Conservation (phyloP, 352 stramenopile genomes). For the Globisporangium cylindrosporum region DNA sequence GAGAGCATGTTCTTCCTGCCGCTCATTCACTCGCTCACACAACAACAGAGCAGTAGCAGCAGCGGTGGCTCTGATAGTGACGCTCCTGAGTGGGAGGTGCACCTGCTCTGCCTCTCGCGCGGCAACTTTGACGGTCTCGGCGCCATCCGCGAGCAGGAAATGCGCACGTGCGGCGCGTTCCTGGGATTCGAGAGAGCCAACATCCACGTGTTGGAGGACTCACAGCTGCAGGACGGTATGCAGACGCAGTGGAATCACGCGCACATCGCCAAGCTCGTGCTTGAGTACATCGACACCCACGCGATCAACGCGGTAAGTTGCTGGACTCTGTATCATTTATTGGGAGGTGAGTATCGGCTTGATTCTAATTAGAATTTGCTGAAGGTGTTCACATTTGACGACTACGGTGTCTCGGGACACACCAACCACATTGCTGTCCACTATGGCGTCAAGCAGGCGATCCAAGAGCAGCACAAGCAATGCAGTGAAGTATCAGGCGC, state of each 20-base stretch:
- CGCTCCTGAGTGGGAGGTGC: slow-evolving; percentile 43
- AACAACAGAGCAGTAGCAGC: slow-evolving; percentile 15
- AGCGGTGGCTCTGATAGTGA: not conserved
- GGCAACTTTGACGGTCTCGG: slow-evolving; percentile 93
- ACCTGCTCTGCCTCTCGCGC: slow-evolving; percentile 90
- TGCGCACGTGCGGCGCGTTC: slow-evolving; percentile 50
- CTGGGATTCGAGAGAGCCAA: slow-evolving; percentile 45
- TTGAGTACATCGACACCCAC: slow-evolving; percentile 49
- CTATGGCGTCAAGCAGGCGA: slow-evolving; percentile 46
- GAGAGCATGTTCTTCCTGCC: slow-evolving; percentile 98
- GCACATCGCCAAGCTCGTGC: slow-evolving; percentile 63
- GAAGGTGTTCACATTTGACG: slow-evolving; percentile 94
- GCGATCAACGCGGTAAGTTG: slow-evolving; percentile 58
- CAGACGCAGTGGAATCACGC: slow-evolving; percentile 61
- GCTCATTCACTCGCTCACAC: slow-evolving; percentile 58
- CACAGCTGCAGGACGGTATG: slow-evolving; percentile 86
- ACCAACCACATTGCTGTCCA: slow-evolving; percentile 90
- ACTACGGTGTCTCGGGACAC: slow-evolving; percentile 91
- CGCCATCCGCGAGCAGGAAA: slow-evolving; percentile 77
- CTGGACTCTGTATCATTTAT: not conserved
- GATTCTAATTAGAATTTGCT: not conserved
- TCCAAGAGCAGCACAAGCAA: slow-evolving; percentile 41
- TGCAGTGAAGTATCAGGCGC: slow-evolving; percentile 21
- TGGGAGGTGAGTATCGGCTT: not conserved
- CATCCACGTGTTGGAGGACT: slow-evolving; percentile 75